Base-by-base conservation (phyloP, 2,329 filamentous ascomycete genomes). In the Diaporthe aspalathi region DNA sequence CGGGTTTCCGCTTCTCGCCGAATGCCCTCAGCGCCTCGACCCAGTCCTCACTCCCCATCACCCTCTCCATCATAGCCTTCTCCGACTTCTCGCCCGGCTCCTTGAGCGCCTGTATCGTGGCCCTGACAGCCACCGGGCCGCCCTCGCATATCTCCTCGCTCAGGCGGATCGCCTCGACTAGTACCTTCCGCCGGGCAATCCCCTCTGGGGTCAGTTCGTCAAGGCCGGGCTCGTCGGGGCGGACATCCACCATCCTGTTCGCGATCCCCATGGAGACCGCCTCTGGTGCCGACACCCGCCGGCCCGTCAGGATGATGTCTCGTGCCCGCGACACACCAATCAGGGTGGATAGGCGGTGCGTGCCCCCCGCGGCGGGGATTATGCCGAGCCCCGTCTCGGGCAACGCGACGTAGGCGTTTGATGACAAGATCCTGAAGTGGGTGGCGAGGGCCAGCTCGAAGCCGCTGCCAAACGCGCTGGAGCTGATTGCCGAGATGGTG, bases 351-450 rank as follows among this genome's bases (percentile, higher is more conserved):
- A 99, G 89, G 6, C 96, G 91, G 81, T 94, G 94, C 0, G 95
- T 98, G 72, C 95, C 96, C 54, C 96, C 96, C 3, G 95, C 96
- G 71, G 96, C 96, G 3, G 96, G 96, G 74, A 98, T 93, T 80
- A 99, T 98, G 68, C 93, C 96, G 2, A 99, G 88, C 2, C 95
- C 88, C 1, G 96, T 98, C 81, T 99, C 96, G 1, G 96, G 96
- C 7, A 98, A 89, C 0, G 91, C 94, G 67, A 99, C 90, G 29
- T 86, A 84, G 14, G 94, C 93, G 43, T 91, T 93, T 40, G 93
- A 94, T 32, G 91, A 89, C 75, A 98, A 91, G 67, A 99, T 91
- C 75, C 96, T 93, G 81, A 99, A 90, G 81, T 96, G 91, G 1
- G 95, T 97, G 75, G 92, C 91, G 11, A 99, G 89, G 1, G 94